Evolutionary conservation across 2,329 filamentous ascomycete genomes (phyloP), one percentile per base, ranked within the genome.

Genomic region (Metarhizium humberi): DNA sequence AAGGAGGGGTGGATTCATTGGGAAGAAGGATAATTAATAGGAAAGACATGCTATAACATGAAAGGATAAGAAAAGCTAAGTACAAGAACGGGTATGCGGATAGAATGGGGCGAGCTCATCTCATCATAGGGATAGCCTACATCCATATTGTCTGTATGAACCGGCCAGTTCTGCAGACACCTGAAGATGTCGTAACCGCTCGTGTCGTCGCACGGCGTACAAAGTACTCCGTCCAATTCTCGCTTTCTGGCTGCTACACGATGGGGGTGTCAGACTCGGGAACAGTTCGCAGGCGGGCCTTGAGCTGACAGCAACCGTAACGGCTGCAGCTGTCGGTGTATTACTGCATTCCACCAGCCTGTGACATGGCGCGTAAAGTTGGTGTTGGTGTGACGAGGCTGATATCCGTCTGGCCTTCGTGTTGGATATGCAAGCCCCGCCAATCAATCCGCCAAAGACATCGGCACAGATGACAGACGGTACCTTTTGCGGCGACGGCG

Each of bases 1-100:
- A 68, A 71, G 51, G 74, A 71, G 51, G 70, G 72, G 5, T 78
- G 78, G 1, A 75, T 70, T 36, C 71, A 81, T 34, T 25, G 25
- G 25, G 25, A 25, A 25, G 25, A 25, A 25, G 25, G 25, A 25
- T 25, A 4, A 25, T 25, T 25, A 25, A 25, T 25, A 25, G 79
- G 78, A 0, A 66, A 77, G 59, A 80, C 13, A 43, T 43, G 40
- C 25, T 25, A 25, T 25, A 25, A 25, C 4, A 25, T 25, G 25
- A 25, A 25, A 25, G 25, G 25, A 25, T 25, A 25, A 25, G 25
- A 25, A 25, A 25, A 25, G 25, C 25, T 25, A 25, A 25, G 25
- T 25, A 25, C 3, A 25, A 25, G 25, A 4, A 25, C 25, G 25
- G 25, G 25, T 3, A 4, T 25, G 25, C 25, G 25, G 25, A 25